Conservation (phyloP, 1,139 yeast species). For the Scheffersomyces stambukii region DNA sequence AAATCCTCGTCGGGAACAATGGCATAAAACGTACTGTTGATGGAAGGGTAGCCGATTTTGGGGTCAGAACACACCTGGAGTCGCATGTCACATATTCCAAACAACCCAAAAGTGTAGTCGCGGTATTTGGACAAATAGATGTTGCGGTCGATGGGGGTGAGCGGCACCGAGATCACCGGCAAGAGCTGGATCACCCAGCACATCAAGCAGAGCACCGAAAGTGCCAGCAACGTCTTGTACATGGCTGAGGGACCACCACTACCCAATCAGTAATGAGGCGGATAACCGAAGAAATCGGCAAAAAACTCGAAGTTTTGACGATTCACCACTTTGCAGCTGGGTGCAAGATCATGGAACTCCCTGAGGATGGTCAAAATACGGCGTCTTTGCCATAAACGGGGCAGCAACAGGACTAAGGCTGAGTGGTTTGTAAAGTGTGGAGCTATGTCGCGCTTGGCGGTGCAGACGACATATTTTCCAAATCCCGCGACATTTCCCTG, state of each 20-base stretch:
- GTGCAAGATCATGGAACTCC: too few relatives aligned
- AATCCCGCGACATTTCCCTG: too few relatives aligned
- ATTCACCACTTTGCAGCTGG: too few relatives aligned
- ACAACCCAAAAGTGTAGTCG: constrained; percentile 39
- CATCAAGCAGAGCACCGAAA: constrained; percentile 20
- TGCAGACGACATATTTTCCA: too few relatives aligned
- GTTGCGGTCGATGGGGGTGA: constrained; percentile 22
- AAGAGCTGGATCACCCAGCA: constrained; percentile 37
- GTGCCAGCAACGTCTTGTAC: constrained; percentile 24
- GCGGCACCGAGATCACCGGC: constrained; percentile 42
- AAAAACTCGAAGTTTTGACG: too few relatives aligned
- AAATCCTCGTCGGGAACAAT: constrained; percentile 10
- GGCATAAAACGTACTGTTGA: constrained; percentile 16
- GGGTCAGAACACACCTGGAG: constrained; percentile 27
- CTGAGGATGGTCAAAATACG: too few relatives aligned
- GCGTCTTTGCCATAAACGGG: too few relatives aligned
- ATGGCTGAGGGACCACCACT: too few relatives aligned
- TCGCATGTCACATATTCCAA: constrained; percentile 37
- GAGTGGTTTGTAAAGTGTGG: too few relatives aligned
- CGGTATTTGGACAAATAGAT: constrained; percentile 29
- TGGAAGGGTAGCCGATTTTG: constrained; percentile 35
- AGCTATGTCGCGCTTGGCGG: too few relatives aligned
- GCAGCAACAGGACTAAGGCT: too few relatives aligned
- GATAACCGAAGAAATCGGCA: too few relatives aligned
- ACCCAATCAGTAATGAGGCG: constrained; percentile 1